Percentiles rank a stretch among this genome's conserved stretches.
Evolutionary conservation across 345 rosid genomes (phyloP).

Genomic region (Salix purpurea): DNA sequence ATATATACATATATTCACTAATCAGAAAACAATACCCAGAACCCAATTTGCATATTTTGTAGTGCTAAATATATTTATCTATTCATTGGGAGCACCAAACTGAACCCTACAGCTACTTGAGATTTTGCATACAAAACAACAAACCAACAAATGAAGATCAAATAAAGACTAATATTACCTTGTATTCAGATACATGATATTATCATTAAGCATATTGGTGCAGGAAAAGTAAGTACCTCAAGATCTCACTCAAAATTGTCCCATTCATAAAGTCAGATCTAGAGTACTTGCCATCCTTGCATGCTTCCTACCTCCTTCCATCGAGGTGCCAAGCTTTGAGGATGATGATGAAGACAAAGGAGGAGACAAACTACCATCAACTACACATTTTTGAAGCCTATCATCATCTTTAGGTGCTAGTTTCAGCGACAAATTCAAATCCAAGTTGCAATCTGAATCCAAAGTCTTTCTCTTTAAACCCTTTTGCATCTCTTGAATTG

Average conservation of each 20-base stretch:
- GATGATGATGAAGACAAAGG: constrained; percentile 54
- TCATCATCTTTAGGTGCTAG: constrained; percentile 26
- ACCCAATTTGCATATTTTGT: constrained; percentile 19
- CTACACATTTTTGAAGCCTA: neutral
- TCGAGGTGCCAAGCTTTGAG: constrained; percentile 37
- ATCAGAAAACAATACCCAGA: constrained; percentile 9
- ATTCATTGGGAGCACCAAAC: neutral
- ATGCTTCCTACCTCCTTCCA: constrained; percentile 31
- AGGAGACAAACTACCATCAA: constrained; percentile 49
- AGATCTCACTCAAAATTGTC: constrained; percentile 65
- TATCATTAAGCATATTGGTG: constrained; percentile 3
- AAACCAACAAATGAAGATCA: neutral
- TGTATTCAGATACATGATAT: constrained; percentile 8
- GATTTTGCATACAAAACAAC: neutral
- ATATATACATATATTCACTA: neutral
- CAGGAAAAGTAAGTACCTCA: constrained; percentile 48
- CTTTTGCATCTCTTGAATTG: constrained; percentile 20
- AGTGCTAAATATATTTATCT: neutral
- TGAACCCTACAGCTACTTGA: neutral
- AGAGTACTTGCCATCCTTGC: constrained; percentile 53
- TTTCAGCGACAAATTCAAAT: constrained; percentile 67
- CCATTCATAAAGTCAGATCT: constrained; percentile 84
- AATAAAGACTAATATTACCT: constrained; percentile 8
- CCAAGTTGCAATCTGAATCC: constrained; percentile 34
- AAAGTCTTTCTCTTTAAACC: constrained; percentile 40